phyloP scores from a whole-genome alignment of 23 red algal genomes.

The Gracilaria caudata region DNA sequence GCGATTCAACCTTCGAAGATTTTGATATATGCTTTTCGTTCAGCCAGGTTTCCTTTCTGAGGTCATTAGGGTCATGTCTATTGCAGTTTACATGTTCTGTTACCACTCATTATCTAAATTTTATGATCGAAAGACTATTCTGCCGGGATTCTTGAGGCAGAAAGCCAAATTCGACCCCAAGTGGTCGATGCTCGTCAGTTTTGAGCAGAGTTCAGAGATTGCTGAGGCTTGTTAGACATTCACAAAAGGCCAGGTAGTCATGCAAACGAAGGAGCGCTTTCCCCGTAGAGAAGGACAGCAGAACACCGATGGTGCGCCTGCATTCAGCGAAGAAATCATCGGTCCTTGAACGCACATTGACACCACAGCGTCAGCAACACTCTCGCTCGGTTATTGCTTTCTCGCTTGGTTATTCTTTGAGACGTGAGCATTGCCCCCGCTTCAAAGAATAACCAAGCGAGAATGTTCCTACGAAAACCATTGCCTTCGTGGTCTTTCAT shows the following conservation, averaged over 20 bases:
- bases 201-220: not conserved
- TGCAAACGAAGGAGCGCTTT: no score
- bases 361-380: not conserved
- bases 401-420: not conserved
- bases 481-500: not conserved
- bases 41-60: not conserved
- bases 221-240: not conserved
- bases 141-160: not conserved
- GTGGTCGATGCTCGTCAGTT: not conserved
- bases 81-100: not conserved
- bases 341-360: not conserved
- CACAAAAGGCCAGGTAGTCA: no score
- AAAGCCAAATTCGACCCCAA: not conserved
- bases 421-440: no score
- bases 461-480: not conserved
- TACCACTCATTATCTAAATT: not conserved
- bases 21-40: not conserved
- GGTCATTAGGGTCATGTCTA: not conserved
- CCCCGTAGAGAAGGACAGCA: not conserved
- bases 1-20: constrained; percentile 70
- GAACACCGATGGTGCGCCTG: not conserved
- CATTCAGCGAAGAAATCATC: no score
- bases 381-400: no score
- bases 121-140: not conserved
- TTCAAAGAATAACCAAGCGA: not conserved